Percentiles rank a stretch among this genome's conserved stretches.
Evolutionary conservation across 2,329 filamentous ascomycete genomes (phyloP).

Genomic region (Geosmithia morbida): DNA sequence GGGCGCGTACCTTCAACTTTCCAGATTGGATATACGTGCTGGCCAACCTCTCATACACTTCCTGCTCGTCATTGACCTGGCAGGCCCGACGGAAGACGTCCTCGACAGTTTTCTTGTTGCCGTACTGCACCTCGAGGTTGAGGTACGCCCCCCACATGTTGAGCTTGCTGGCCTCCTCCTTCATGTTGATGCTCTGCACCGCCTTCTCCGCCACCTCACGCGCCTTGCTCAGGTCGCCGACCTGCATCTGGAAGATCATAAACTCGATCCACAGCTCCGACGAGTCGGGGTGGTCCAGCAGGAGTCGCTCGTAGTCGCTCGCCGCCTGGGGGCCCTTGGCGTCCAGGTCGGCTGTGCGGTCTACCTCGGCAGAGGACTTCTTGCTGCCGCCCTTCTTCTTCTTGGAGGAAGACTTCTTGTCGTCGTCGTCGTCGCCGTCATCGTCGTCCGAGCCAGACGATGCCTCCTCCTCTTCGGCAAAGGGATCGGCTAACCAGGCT

Average conservation of each 20-base stretch:
- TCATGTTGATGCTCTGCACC: conserved; percentile 77
- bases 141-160: conserved; percentile 92
- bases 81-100: conserved; percentile 84
- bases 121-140: conserved; percentile 87
- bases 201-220: conserved; percentile 83
- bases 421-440: conserved; percentile 11
- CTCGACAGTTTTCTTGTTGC: conserved; percentile 67
- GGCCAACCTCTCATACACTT: conserved; percentile 76
- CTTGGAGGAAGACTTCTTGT: conserved; percentile 22
- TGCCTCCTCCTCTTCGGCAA: conserved; percentile 47
- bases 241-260: conserved; percentile 96
- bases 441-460: conserved; percentile 22
- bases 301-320: conserved; percentile 84
- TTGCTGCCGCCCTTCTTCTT: conserved; percentile 67
- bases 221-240: conserved; percentile 78
- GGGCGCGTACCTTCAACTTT: conserved; percentile 70
- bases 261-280: conserved; percentile 90
- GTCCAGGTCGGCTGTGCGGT: conserved; percentile 86
- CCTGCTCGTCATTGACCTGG: conserved; percentile 83
- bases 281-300: conserved; percentile 87
- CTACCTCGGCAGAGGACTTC: conserved; percentile 67
- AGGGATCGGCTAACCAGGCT: conserved; percentile 67
- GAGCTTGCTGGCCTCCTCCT: conserved; percentile 82
- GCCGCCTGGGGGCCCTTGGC: conserved; percentile 76
- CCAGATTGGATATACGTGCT: conserved; percentile 92